Percentiles rank a stretch among this genome's conserved stretches.
Evolutionary conservation across 116 monocot species (phyloP).

Genomic region (Zostera marina): DNA sequence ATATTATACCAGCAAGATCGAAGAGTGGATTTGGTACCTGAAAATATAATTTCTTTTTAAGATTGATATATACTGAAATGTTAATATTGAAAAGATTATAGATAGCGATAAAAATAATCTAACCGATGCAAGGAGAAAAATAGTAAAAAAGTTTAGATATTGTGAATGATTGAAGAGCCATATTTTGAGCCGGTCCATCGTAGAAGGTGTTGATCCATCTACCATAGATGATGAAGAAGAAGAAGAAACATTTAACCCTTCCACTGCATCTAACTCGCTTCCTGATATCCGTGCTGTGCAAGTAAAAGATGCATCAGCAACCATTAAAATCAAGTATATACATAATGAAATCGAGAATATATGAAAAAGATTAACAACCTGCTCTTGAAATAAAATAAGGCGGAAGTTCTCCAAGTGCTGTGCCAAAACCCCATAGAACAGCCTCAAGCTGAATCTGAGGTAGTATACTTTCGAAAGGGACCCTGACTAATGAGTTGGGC

Average conservation of each 20-base stretch:
- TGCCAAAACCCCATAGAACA: constrained; percentile 90
- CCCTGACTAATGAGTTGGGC: constrained; percentile 34
- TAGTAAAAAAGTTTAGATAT: constrained; percentile 56
- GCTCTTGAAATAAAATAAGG: constrained; percentile 97
- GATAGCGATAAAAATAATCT: background rate
- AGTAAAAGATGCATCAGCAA: too few species aligned
- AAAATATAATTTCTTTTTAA: background rate
- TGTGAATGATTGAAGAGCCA: constrained; percentile 61
- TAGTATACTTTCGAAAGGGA: constrained; percentile 63
- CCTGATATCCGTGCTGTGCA: too few species aligned
- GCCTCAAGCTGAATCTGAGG: constrained; percentile 74
- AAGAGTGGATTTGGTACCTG: constrained; percentile 96
- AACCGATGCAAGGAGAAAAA: constrained; percentile 73
- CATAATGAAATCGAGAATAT: too few species aligned
- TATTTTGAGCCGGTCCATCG: too few species aligned
- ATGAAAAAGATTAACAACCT: constrained; percentile 20
- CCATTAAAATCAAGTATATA: too few species aligned
- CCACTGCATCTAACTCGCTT: too few species aligned
- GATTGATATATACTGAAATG: too few species aligned
- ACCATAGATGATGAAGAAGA: too few species aligned
- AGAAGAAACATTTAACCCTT: too few species aligned
- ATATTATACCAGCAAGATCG: constrained; percentile 96
- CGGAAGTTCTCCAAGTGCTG: constrained; percentile 93
- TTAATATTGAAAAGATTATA: too few species aligned
- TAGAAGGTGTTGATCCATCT: too few species aligned